Base-by-base conservation (phyloP, 2,329 filamentous ascomycete species). In the Orbilia oligospora region DNA sequence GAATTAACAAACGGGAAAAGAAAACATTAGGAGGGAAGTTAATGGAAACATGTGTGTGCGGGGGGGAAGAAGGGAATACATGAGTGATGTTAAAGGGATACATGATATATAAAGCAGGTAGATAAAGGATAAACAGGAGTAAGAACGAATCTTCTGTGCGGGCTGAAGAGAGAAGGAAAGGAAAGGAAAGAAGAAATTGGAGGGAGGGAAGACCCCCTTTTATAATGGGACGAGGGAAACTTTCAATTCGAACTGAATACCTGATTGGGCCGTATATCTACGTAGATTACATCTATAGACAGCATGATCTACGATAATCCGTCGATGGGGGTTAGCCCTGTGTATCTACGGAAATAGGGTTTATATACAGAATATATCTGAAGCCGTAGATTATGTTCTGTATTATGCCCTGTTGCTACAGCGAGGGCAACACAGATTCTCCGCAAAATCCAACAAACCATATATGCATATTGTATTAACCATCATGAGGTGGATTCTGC, bases 201-300 rank as follows among this genome's bases (percentile, higher is more conserved):
- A 30, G 27, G 56, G 36, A 36, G 20, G 33, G 12, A 20, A 12
- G 20, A 3, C 12, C 10, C 3, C 56, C 36, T 61, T 61, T 27
- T 61, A 61, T 61, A 61, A n/a, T 61, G 14, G n/a, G 18, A 3
- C 14, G 36, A 44, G 56, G 56, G 56, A 61, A 61, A 44, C 36
- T 61, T 61, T 44, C 22, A 27, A 18, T 1, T 20, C 36, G 56
- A 24, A 44, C 56, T 10, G n/a, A 20, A 44, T 6, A 27, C 20
- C 12, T 3, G 16, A 14, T n/a, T 16, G 12, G 38, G 38, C 2
- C 9, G 12, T 8, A 2, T n/a, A n/a, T n/a, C n/a, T n/a, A n/a
- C n/a, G n/a, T n/a, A n/a, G n/a, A n/a, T n/a, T n/a, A n/a, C n/a
- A n/a, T n/a, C n/a, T n/a, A n/a, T 12, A 24, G 56, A 55, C 36